Base-by-base conservation (phyloP, 1,139 yeast species). In the Geotrichum restrictum region DNA sequence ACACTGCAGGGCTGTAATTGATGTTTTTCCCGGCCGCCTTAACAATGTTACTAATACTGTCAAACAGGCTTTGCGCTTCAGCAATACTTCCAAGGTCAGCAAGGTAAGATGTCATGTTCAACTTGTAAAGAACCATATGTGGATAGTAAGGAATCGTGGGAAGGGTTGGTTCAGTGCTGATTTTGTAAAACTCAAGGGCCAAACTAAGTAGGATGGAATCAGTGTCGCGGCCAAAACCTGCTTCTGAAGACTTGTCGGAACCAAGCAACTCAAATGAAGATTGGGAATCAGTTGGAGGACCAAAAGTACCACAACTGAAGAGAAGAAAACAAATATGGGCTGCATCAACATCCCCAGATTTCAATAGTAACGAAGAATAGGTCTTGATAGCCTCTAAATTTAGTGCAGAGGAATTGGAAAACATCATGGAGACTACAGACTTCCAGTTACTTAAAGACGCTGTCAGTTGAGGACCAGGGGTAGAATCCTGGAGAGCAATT, bases 1-100 rank as follows among this genome's bases (percentile, higher is more conserved):
- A 71, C 40, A 72, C 68, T 2, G 63, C 59, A 1, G 77, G 73
- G 39, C 70, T 74, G 43, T 76, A 68, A 50, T 64, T 69, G 1
- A 76, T 69, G 7, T 74, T 69, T 54, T 74, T 75, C 31, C 75
- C 74, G 6, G 71, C 69, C 0, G 70, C 53, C 62, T 80, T 81
- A 51, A 81, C 64, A 5, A 70, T 60, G 19, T 75, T 63, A 27
- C 75, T 71, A 10, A 83, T 74, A 21, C 67, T 63, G 54, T 86
- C 95, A 57, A 80, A 70, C 53, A 83, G 80, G 59, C 70, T 78
- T 54, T 81, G 85, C 1, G 91, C 80, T 44, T 81, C 88, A 2
- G 69, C 59, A 29, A 71, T 64, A 33, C 69, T 63, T 1, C 93
- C 93, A 57, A 74, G 70, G 59, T 87, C 96, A 1, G 85, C 82